Evolutionary conservation across 805 yeast species (phyloP), one percentile per base, ranked within the genome.

Genomic region (Sugiyamaella lignohabitans): DNA sequence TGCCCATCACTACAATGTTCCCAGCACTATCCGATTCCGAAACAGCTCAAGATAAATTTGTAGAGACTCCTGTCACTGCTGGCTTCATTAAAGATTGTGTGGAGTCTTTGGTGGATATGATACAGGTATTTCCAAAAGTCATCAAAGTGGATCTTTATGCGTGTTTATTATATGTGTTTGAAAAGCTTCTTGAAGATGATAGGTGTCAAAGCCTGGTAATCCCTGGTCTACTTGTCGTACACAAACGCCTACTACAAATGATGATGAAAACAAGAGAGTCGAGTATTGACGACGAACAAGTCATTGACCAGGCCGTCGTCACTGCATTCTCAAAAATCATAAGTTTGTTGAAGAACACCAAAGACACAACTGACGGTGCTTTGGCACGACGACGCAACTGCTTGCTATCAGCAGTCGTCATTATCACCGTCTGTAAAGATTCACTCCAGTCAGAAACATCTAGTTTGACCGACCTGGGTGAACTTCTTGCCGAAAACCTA

Each of bases 71-170:
- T 74, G 16, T 45, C 63, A 19, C 42, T 6, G 47, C 45, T 19
- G 37, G 42, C 78, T 30, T 64, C 79, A 50, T 79, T 71, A 58
- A 75, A 70, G 47, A 68, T 74, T 4, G 76, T 76, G 47, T 67
- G 65, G 63, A 63, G 14, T 70, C 75, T 1, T 66, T 85, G 19
- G 76, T 80, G n/a, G 76, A 69, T 5, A 83, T 85, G 80, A 72
- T 80, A 19, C 71, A 71, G 14, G 68, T 67, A 29, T 80, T 89
- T 55, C 91, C 94, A 0, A 77, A 71, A 21, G 71, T 82, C 17
- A 83, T 87, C 40, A 78, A 78, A 53, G 63, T 70, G 10, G 98
- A 91, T 60, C 65, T 91, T 23, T 78, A 78, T 58, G 74, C 89
- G 0, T 82, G 95, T 56, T 57, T 84, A 35, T 63, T 89, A 20